Evolutionary conservation across 352 stramenopile species (phyloP), one percentile per base, ranked within the genome.

Genomic region (Globisporangium barbulae): DNA sequence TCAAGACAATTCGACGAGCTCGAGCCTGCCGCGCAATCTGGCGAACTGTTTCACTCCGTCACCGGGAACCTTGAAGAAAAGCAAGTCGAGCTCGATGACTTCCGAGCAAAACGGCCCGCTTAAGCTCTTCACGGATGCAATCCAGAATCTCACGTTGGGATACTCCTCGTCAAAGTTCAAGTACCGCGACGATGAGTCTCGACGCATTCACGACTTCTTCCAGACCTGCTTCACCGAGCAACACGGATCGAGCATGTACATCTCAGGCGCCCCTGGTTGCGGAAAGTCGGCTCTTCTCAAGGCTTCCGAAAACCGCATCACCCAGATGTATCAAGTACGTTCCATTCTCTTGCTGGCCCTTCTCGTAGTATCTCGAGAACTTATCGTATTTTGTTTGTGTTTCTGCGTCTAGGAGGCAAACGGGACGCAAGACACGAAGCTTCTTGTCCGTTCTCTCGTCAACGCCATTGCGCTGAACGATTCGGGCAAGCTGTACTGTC

Each of bases 221-320:
- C 67, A 72, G 31, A 63, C 68, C 19, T 89, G 81, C 48, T 90
- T 94, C 48, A 47, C 64, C 22, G 62, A 77, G 39, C 63, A 78
- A 5, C 64, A 79, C 10, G 83, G 79, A 4, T 77, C 75, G 5
- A 95, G 83, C 59, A 28, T 93, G 59, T 95, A 94, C 63, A 78
- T 95, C 39, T 94, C 85, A 0, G 87, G 87, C 0, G 74, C 87
- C 10, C 87, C 87, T 9, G 87, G 87, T 0, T 92, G 83, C 41
- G 87, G 87, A 25, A 95, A 95, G 63, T 88, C 84, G 0, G 87
- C 87, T 12, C 62, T 93, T 42, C 66, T 94, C 53, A 82, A 84
- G 58, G 69, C 75, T 2, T 84, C 84, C 1, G 66, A 87, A 48
- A 39, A 63, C 22, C 60, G 78, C 17, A 85, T 94, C 50, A 55